A percentile compares a stretch with the other conserved stretches of the same genome.
These are phyloP conservation scores for Triangularia verruculosa DNA, from an alignment of 2,329 filamentous ascomycete genomes.

Conservation along the genomic window DNA sequence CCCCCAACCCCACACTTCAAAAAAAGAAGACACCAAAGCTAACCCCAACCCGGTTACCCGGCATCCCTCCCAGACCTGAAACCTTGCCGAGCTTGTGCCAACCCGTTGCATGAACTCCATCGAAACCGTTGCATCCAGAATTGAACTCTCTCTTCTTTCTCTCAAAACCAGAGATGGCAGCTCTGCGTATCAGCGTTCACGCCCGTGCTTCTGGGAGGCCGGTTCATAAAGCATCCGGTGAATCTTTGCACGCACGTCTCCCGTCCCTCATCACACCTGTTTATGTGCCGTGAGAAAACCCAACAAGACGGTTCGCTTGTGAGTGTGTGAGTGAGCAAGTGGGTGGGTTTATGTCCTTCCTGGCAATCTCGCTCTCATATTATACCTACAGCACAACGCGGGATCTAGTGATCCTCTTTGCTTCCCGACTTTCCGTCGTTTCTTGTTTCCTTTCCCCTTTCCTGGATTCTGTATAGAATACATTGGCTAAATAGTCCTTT, in stretches of 20 bases:
- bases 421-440: not conserved
- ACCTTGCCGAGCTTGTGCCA: conserved; percentile 15
- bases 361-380: conserved; percentile 21
- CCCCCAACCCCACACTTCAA: not conserved
- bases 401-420: conserved; percentile 4
- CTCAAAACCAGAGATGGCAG: not conserved
- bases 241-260: conserved; percentile 12
- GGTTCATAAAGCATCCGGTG: not conserved
- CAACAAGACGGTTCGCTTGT: not conserved
- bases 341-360: conserved; percentile 14
- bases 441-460: conserved; percentile 11
- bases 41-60: conserved; percentile 7
- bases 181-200: not conserved
- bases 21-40: too few species aligned
- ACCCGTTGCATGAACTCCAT: conserved; percentile 6
- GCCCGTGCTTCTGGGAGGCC: not conserved
- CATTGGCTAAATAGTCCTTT: conserved; percentile 12
- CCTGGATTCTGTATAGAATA: not conserved
- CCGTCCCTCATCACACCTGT: not conserved
- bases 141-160: not conserved
- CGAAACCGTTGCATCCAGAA: conserved; percentile 16
- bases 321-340: not conserved
- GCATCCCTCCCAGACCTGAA: conserved; percentile 17
- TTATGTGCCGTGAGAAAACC: not conserved
- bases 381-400: not conserved